phyloP scores from a whole-genome alignment of 2,329 filamentous ascomycete species.

The Verticillium nubilum region DNA sequence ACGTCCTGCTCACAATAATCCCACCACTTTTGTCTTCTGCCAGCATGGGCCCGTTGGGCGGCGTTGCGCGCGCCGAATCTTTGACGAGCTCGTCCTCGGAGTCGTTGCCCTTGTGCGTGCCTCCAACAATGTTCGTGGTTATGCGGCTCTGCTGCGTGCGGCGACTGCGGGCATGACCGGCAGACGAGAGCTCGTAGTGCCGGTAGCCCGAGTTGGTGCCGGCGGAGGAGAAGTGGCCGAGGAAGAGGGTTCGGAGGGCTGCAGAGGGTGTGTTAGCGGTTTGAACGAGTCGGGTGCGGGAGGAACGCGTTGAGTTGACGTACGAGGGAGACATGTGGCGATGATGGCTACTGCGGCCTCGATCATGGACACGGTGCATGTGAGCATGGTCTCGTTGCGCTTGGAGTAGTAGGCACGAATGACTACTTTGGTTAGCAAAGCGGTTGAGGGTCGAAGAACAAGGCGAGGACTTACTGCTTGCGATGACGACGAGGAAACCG shows the following conservation, averaged over 20 bases:
- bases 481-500: slow-evolving; percentile 23
- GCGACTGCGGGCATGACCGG: background rate
- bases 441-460: rapidly evolving
- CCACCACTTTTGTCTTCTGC: background rate
- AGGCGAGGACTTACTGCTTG: slow-evolving; percentile 17
- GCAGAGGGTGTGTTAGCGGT: background rate
- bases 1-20: slow-evolving; percentile 8
- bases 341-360: slow-evolving; percentile 33
- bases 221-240: slow-evolving; percentile 5
- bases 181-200: slow-evolving; percentile 7
- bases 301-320: background rate
- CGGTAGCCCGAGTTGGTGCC: slow-evolving; percentile 5
- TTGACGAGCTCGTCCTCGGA: slow-evolving; percentile 8
- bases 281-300: background rate
- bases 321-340: slow-evolving; percentile 29
- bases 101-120: slow-evolving; percentile 6
- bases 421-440: slow-evolving; percentile 10
- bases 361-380: slow-evolving; percentile 31
- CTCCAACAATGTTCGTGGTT: slow-evolving; percentile 7
- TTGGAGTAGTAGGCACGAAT: slow-evolving; percentile 28
- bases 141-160: slow-evolving; percentile 7
- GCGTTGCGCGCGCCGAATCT: background rate
- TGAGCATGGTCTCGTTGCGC: slow-evolving; percentile 27
- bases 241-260: slow-evolving; percentile 7
- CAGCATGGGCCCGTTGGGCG: background rate